Evolutionary conservation across 129 eudicot genomes (phyloP).

Genomic region (Centella asiatica): DNA sequence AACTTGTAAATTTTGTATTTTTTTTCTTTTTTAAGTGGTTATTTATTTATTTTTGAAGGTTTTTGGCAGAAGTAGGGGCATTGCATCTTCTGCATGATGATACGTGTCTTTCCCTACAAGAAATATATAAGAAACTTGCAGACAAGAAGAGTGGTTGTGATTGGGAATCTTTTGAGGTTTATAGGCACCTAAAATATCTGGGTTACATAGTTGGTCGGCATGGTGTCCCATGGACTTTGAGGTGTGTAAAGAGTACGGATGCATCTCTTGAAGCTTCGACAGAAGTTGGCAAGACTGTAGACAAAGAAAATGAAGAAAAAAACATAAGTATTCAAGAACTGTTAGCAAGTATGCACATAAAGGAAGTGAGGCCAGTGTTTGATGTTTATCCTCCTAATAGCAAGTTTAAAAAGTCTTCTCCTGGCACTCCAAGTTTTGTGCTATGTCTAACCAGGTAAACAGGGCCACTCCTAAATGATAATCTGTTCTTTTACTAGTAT

Average conservation of each 20-base stretch:
- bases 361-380: constrained; percentile 38
- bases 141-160: constrained; percentile 44
- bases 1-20: background rate
- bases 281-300: background rate
- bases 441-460: constrained; percentile 48
- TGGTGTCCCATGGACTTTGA: constrained; percentile 56
- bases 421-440: constrained; percentile 56
- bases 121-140: constrained; percentile 50
- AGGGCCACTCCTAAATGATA: background rate
- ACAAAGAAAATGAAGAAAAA: constrained; percentile 18
- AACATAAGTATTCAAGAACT: constrained; percentile 17
- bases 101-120: constrained; percentile 31
- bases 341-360: constrained; percentile 34
- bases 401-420: constrained; percentile 68
- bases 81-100: constrained; percentile 37
- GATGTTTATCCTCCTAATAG: constrained; percentile 85
- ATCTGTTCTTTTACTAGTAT: background rate
- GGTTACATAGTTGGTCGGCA: constrained; percentile 71
- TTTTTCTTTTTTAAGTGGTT: too few relatives aligned
- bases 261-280: constrained; percentile 8
- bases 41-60: constrained; percentile 58
- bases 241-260: constrained; percentile 17
- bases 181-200: constrained; percentile 53
- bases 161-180: constrained; percentile 75
- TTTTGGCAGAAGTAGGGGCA: constrained; percentile 67